These are phyloP conservation scores for Fusarium secorum DNA, from an alignment of 2,329 filamentous ascomycete species.

Conservation along the genomic window DNA sequence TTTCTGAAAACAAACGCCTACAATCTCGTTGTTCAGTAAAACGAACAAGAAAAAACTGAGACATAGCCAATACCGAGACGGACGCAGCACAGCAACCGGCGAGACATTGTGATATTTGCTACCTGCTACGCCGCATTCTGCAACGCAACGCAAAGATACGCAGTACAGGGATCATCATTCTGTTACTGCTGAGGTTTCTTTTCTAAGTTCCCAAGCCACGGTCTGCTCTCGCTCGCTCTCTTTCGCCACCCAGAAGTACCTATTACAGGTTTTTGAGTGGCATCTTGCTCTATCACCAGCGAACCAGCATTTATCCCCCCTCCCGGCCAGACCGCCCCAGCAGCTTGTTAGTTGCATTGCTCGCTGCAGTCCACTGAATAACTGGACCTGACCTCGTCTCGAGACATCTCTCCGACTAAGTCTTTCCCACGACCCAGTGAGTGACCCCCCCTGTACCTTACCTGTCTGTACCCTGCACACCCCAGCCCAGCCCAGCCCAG, in stretches of 20 bases:
- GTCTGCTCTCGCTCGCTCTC: slow-evolving; percentile 13
- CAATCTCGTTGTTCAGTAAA: slow-evolving; percentile 20
- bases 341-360: neutral
- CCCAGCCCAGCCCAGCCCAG: neutral
- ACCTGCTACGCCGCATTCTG: slow-evolving; percentile 33
- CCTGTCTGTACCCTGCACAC: slow-evolving; percentile 12
- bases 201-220: slow-evolving; percentile 14
- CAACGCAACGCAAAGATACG: slow-evolving; percentile 22
- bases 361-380: neutral
- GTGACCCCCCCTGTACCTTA: slow-evolving; percentile 2
- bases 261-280: slow-evolving; percentile 5
- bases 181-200: slow-evolving; percentile 1
- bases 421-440: slow-evolving; percentile 17
- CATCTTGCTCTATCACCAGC: slow-evolving; percentile 13
- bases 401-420: slow-evolving; percentile 32
- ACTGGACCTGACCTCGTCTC: slow-evolving; percentile 27
- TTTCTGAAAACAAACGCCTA: slow-evolving; percentile 24
- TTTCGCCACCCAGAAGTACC: slow-evolving; percentile 21
- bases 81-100: slow-evolving; percentile 17
- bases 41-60: slow-evolving; percentile 22
- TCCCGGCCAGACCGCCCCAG: slow-evolving; percentile 25
- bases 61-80: slow-evolving; percentile 25
- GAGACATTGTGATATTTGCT: slow-evolving; percentile 19
- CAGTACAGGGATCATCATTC: neutral
- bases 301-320: slow-evolving; percentile 10